Base-by-base conservation (phyloP, 2,329 filamentous ascomycete species). In the Aureobasidium uvarum region DNA sequence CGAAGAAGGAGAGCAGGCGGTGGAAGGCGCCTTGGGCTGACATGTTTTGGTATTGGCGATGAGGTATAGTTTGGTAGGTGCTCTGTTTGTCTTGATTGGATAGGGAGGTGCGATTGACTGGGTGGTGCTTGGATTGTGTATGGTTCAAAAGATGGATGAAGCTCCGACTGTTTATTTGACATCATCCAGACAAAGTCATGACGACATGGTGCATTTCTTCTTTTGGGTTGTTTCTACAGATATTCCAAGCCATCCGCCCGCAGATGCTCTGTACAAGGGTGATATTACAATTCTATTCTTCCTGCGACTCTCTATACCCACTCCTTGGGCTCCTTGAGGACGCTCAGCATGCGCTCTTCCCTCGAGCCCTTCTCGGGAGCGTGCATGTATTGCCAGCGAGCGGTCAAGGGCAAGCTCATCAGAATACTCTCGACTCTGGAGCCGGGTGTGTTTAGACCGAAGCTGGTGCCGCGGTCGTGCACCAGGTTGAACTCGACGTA, bases 401-500 rank as follows among this genome's bases (percentile, higher is more conserved):
- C 95, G 16, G 94, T 98, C 69, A 96, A 81, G 6, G 95, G 95
- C 75, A 99, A 80, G 78, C 92, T 97, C 92, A 99, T 98, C 70
- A 99, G 80, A 66, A 99, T 99, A 77, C 93, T 97, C 83, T 99
- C 95, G 2, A 99, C 88, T 68, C 95, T 85, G 6, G 93, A 90
- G 48, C 92, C 92, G 0, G 95, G 95, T 0, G 94, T 96, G 74
- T 95, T 95, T 69, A 99, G 81, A 1, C 95, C 95, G 77, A 99
- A 99, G 8, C 90, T 88, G 2, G 95, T 99, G 2, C 95, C 95
- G 31, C 95, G 86, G 79, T 99, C 95, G 78, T 99, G 93, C 65
- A 99, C 92, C 43, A 99, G 84, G 79, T 99, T 99, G 79, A 99
- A 99, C 79, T 99, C 95, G 68, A 99, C 95, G 76, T 99, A 99